Base-by-base conservation (phyloP, 306 rosid genomes). In the Myrica gale region DNA sequence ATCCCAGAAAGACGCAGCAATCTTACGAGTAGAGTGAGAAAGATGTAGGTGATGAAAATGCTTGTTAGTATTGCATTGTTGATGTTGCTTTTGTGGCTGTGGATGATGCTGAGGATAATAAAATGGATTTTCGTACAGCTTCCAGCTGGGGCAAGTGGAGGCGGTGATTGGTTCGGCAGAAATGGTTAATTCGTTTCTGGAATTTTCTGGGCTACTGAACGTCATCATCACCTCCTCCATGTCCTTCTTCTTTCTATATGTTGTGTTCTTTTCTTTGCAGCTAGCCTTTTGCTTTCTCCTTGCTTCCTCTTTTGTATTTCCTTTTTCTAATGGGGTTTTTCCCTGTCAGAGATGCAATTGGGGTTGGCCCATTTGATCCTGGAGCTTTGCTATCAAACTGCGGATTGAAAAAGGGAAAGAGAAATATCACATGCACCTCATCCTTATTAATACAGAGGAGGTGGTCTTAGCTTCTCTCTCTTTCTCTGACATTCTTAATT, bases 81-180 rank as follows among this genome's bases (percentile, higher is more conserved):
- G 75, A 26, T 72, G 70, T 16, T 42, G 70, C 1, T 60, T 7
- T 5, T 65, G 48, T 65, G 65, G 60, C n/a, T 66, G 48, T 66
- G 56, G 52, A 50, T 60, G 73, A 46, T 15, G 54, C 7, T 79
- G 85, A 51, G 82, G 74, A 73, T 82, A 78, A 83, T 87, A 87
- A 75, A 83, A 82, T 17, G 91, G 91, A 68, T 87, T 85, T 73
- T 87, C 91, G 15, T 87, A 87, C 71, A 87, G 85, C 78, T 85
- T 87, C 91, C 91, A 87, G 79, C 74, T 85, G 76, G 85, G 87
- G 79, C 71, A 51, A 83, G 82, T 63, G 63, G 88, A 51, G 80
- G 76, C 50, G 66, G 77, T 67, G 73, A 79, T 79, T 55, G 83
- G 71, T 13, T 83, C 74, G 0, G 48, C 32, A 75, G 61, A 52